Conservation (phyloP, 352 stramenopile species). For the Thraustotheca clavata region DNA sequence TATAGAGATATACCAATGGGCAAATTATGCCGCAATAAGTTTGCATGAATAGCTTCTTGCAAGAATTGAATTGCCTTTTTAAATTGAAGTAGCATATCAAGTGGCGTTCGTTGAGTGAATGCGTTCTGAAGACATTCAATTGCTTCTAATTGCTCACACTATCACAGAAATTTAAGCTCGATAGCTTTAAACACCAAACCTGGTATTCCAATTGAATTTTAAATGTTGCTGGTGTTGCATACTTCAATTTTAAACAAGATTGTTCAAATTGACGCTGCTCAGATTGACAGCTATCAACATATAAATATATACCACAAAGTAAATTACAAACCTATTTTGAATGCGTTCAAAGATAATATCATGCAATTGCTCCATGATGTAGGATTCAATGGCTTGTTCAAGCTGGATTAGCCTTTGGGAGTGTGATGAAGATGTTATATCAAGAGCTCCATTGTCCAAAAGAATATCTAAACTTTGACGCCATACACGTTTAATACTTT, state of each 20-base stretch:
- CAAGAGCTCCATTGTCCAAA: not conserved
- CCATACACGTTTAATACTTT: not conserved
- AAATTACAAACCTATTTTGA: not conserved
- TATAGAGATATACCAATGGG: constrained; percentile 33
- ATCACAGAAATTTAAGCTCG: not conserved
- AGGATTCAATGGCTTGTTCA: constrained; percentile 73
- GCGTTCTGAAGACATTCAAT: not conserved
- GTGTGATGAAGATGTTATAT: constrained; percentile 23
- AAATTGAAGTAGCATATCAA: constrained; percentile 68
- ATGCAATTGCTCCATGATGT: constrained; percentile 66
- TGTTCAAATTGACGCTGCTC: constrained; percentile 38
- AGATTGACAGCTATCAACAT: constrained; percentile 28
- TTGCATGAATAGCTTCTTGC: constrained; percentile 42
- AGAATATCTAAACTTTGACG: not conserved
- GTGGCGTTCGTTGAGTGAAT: constrained; percentile 39
- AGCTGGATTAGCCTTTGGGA: constrained; percentile 43
- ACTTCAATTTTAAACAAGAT: constrained; percentile 42
- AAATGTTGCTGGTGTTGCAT: constrained; percentile 61
- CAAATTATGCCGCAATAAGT: constrained; percentile 43
- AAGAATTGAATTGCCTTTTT: constrained; percentile 56
- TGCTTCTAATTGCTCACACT: not conserved
- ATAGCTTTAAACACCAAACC: constrained; percentile 26
- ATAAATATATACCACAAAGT: constrained; percentile 24
- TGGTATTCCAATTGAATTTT: constrained; percentile 60
- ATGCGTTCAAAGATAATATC: constrained; percentile 36